Percentiles rank a stretch among this genome's conserved stretches.
Conservation (phyloP, 352 stramenopile genomes). For the Phytopythium sindhum region DNA sequence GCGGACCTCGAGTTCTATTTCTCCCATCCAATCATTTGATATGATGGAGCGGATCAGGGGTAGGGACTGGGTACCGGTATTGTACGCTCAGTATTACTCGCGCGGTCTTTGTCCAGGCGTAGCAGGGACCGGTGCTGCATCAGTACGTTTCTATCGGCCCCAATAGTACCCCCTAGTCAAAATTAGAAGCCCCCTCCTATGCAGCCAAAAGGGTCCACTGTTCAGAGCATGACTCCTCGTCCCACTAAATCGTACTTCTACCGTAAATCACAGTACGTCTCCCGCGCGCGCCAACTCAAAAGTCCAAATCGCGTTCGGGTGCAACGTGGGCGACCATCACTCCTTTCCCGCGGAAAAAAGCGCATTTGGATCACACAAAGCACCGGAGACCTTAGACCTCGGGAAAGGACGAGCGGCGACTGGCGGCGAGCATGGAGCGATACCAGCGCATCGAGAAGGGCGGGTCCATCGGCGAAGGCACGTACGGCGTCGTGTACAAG, state of each 20-base stretch:
- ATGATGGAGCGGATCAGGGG: conserved; percentile 2
- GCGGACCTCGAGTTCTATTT: conserved; percentile 12
- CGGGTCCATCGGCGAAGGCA: conserved; percentile 92
- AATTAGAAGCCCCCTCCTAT: no score
- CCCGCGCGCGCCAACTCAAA: conserved; percentile 16
- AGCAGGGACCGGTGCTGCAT: no score
- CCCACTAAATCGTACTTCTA: conserved; percentile 1
- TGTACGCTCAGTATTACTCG: no score
- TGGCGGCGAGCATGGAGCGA: conserved; percentile 58
- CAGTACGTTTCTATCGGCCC: no score
- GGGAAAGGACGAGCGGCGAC: background rate
- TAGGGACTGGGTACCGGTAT: no score
- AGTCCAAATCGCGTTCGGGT: conserved; percentile 3
- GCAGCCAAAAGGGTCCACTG: background rate
- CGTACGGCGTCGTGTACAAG: conserved; percentile 98
- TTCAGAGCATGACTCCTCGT: background rate
- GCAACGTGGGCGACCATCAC: conserved; percentile 11
- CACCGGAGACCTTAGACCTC: background rate
- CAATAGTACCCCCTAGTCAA: background rate
- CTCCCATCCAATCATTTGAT: conserved; percentile 20
- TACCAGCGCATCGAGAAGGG: conserved; percentile 94
- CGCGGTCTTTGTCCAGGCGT: no score
- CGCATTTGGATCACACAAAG: background rate
- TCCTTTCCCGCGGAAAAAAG: conserved; percentile 7
- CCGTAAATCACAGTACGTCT: no score